These are phyloP conservation scores for Gossypium aridum DNA, from an alignment of 441 rosid genomes.

Conservation along the genomic window DNA sequence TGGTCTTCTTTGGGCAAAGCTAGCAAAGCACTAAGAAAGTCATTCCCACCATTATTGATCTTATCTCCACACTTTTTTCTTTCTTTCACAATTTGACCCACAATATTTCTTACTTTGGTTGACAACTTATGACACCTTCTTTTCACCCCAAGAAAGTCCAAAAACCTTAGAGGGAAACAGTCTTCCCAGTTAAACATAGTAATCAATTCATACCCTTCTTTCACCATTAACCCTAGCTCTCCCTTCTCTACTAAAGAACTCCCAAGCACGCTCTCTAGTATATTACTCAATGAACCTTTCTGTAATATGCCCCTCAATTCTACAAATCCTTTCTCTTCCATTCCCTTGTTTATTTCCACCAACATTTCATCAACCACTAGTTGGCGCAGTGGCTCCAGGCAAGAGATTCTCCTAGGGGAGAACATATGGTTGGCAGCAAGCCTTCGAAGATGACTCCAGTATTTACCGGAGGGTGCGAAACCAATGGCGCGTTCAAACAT, in stretches of 20 bases:
- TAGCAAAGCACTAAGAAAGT: slow-evolving; percentile 48
- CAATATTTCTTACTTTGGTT: slow-evolving; percentile 27
- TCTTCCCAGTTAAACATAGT: slow-evolving; percentile 49
- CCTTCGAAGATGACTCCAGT: slow-evolving; percentile 53
- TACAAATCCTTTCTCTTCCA: slow-evolving; percentile 29
- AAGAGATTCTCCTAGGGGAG: slow-evolving; percentile 40
- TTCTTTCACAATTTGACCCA: slow-evolving; percentile 37
- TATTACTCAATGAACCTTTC: slow-evolving; percentile 36
- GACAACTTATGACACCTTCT: slow-evolving; percentile 47
- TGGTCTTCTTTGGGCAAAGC: slow-evolving; percentile 52
- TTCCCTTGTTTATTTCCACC: slow-evolving; percentile 16
- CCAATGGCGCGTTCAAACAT: slow-evolving; percentile 77
- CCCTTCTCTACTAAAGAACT: slow-evolving; percentile 4
- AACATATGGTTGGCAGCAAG: slow-evolving; percentile 51
- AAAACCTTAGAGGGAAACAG: slow-evolving; percentile 35
- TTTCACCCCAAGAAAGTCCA: slow-evolving; percentile 57
- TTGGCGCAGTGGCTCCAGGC: slow-evolving; percentile 31
- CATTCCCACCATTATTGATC: slow-evolving; percentile 18
- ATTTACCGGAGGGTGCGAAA: slow-evolving; percentile 51
- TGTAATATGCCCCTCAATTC: slow-evolving; percentile 34
- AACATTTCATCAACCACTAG: slow-evolving; percentile 33
- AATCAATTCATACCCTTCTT: slow-evolving; percentile 55
- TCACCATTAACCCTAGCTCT: slow-evolving; percentile 34
- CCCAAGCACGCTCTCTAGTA: slow-evolving; percentile 55
- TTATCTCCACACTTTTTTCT: slow-evolving; percentile 15